Evolutionary conservation across 495 filamentous ascomycete species (phyloP), one percentile per base, ranked within the genome.

Genomic region (Aspergillus steynii): DNA sequence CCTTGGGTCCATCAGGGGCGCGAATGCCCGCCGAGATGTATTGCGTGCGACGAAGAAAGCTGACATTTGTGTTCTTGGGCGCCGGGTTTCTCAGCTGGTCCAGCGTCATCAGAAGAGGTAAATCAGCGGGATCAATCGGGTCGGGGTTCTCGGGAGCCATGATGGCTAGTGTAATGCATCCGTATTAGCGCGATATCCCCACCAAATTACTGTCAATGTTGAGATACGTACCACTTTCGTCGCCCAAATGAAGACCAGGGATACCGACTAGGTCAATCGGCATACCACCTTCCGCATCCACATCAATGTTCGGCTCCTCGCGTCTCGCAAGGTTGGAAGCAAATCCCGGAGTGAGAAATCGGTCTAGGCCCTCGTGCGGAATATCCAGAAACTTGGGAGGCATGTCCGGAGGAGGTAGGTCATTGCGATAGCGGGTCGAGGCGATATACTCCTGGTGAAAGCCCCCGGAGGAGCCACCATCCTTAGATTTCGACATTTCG

Each of bases 261-360:
- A 98, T 88, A 63, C 96, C 95, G 49, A 97, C 89, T 50, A 99
- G 78, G 72, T 99, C 94, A 72, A 99, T 86, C 46, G 91, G 92
- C 94, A 99, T 97, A 42, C 96, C 95, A 60, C 97, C 85, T 79
- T 98, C 96, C 25, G 93, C 93, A 85, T 99, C 96, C 26, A 93
- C 92, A 74, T 98, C 95, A 55, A 99, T 93, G 62, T 96, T 97
- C 4, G 96, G 78, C n/a, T 93, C 87, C 77, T 98, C 93, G 62
- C 96, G 91, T 63, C 93, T 83, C 1, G 91, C 91, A 61, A 99
- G 75, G 55, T 91, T 88, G 32, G 92, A 93, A 28, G 92, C 90
- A 77, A 96, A 98, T 2, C 84, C 86, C 1, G 94, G 89, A 9
- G 87, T 88, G 14, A 94, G 93, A 73, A 97, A 98, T 67, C 92